Conservation (phyloP, 352 stramenopile species). For the Aphanomyces cochlioides region DNA sequence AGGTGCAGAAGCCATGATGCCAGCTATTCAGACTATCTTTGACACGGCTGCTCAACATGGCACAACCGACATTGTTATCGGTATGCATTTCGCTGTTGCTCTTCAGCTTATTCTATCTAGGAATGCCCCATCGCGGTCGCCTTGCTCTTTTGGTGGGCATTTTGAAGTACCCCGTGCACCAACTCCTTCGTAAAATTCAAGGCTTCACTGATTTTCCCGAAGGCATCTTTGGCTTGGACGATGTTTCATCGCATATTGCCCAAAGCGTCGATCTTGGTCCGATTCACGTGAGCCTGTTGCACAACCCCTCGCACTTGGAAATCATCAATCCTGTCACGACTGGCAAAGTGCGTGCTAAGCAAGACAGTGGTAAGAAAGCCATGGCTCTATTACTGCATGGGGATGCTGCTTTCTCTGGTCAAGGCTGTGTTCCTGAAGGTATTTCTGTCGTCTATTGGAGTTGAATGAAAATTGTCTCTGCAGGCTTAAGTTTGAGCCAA, state of each 20-base stretch:
- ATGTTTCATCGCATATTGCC: conserved; percentile 85
- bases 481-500: conserved; percentile 57
- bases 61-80: conserved; percentile 75
- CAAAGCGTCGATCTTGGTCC: conserved; percentile 56
- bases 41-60: conserved; percentile 45
- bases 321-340: conserved; percentile 84
- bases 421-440: conserved; percentile 77
- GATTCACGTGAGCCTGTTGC: conserved; percentile 78
- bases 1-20: conserved; percentile 77
- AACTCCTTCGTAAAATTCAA: conserved; percentile 81
- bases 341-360: conserved; percentile 82
- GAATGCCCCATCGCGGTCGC: conserved; percentile 78
- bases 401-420: conserved; percentile 80
- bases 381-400: conserved; percentile 85
- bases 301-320: conserved; percentile 86
- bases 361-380: conserved; percentile 54
- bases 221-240: conserved; percentile 58
- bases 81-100: conserved; percentile 23
- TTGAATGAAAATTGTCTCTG: not conserved
- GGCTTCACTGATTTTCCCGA: conserved; percentile 69
- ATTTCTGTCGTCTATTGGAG: too few species aligned
- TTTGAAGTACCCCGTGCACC: conserved; percentile 75
- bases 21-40: conserved; percentile 66
- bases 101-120: not conserved
- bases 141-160: conserved; percentile 70